Percentiles rank a stretch among this genome's conserved stretches.
Evolutionary conservation across 2,329 filamentous ascomycete species (phyloP).

Genomic region (Teratosphaeria epicoccoides): DNA sequence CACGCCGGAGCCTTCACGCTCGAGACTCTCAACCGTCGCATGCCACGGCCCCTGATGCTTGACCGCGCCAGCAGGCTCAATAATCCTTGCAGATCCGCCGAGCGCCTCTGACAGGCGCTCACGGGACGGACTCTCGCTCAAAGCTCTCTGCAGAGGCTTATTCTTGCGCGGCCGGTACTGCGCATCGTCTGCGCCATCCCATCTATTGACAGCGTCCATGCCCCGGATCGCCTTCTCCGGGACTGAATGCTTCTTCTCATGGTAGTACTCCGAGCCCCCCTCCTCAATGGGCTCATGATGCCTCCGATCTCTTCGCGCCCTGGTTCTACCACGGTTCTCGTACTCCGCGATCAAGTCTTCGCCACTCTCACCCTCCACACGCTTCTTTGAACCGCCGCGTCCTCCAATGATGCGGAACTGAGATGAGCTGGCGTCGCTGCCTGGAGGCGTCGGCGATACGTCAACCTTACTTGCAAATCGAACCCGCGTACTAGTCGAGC

Average conservation of each 20-base stretch:
- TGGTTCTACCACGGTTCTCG: slow-evolving; percentile 14
- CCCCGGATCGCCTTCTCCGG: not conserved
- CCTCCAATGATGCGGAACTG: slow-evolving; percentile 14
- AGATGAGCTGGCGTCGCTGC: slow-evolving; percentile 21
- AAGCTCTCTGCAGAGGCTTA: slow-evolving; percentile 9
- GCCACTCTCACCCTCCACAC: slow-evolving; percentile 8
- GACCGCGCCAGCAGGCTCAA: slow-evolving; percentile 15
- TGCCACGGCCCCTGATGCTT: slow-evolving; percentile 5
- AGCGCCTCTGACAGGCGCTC: slow-evolving; percentile 9
- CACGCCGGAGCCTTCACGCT: not conserved
- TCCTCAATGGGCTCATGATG: not conserved
- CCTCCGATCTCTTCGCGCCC: slow-evolving; percentile 1
- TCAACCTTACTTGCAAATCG: slow-evolving; percentile 24
- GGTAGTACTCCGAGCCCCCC: slow-evolving; percentile 6
- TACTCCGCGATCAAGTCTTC: slow-evolving; percentile 14
- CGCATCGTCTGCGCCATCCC: not conserved
- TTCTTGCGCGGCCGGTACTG: slow-evolving; percentile 2
- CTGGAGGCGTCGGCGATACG: slow-evolving; percentile 23
- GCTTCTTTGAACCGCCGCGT: slow-evolving; percentile 1
- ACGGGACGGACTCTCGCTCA: slow-evolving; percentile 23
- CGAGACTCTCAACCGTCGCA: slow-evolving; percentile 8
- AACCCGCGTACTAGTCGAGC: slow-evolving; percentile 16
- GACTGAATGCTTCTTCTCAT: not conserved
- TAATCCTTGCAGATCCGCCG: not conserved
- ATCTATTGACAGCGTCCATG: not conserved